Evolutionary conservation across 495 filamentous ascomycete species (phyloP).

Genomic region (Viridothelium virens): DNA sequence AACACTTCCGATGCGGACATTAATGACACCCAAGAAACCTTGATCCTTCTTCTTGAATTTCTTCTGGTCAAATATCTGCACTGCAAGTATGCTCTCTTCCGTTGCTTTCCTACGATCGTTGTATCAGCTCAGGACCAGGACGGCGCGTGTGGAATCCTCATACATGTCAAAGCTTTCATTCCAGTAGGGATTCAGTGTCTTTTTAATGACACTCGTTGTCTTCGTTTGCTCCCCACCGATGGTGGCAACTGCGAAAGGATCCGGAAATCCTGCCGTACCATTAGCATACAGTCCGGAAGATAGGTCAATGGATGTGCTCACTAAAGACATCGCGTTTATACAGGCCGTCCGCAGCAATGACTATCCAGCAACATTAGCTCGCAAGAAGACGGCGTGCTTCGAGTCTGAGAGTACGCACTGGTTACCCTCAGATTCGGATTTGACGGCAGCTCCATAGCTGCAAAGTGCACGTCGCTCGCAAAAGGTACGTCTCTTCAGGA

Average conservation of each 20-base stretch:
- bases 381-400: not conserved
- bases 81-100: slow-evolving; percentile 91
- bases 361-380: slow-evolving; percentile 34
- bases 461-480: not conserved
- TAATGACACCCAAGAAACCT: slow-evolving; percentile 95
- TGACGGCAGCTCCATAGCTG: slow-evolving; percentile 32
- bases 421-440: slow-evolving; percentile 59
- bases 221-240: slow-evolving; percentile 94
- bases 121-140: slow-evolving; percentile 23
- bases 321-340: slow-evolving; percentile 99
- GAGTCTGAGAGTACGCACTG: slow-evolving; percentile 40
- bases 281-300: slow-evolving; percentile 17
- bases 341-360: slow-evolving; percentile 96
- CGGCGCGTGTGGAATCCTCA: slow-evolving; percentile 29
- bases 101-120: slow-evolving; percentile 57
- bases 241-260: slow-evolving; percentile 96
- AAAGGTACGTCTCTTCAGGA: not conserved
- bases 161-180: slow-evolving; percentile 98
- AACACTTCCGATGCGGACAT: slow-evolving; percentile 86
- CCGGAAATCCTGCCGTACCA: slow-evolving; percentile 68
- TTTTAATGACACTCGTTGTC: slow-evolving; percentile 91
- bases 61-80: slow-evolving; percentile 99
- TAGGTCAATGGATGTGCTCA: slow-evolving; percentile 44
- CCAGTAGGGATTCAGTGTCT: slow-evolving; percentile 97
- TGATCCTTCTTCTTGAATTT: slow-evolving; percentile 99